phyloP scores from a whole-genome alignment of 345 rosid species.

The Carallia brachiata region DNA sequence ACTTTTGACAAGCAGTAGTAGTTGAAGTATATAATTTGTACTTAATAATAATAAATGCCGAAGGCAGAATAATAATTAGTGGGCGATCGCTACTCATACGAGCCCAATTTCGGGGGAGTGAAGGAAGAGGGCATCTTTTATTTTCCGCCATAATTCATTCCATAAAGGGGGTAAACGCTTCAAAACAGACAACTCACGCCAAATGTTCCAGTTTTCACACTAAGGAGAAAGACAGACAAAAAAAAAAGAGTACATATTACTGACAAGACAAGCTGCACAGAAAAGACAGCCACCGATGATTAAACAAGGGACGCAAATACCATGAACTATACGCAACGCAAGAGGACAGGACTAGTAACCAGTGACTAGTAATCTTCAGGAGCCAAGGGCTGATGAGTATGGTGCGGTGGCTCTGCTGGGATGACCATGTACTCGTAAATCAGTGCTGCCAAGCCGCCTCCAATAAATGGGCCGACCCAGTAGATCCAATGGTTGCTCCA shows the following conservation, averaged over 20 bases:
- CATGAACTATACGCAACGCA: not conserved
- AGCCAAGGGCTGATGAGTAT: constrained; percentile 67
- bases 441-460: constrained; percentile 47
- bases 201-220: too few species aligned
- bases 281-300: too few species aligned
- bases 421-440: constrained; percentile 58
- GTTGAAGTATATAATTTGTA: too few species aligned
- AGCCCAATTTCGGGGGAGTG: too few species aligned
- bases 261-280: too few species aligned
- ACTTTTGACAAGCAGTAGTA: too few species aligned
- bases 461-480: constrained; percentile 48
- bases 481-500: constrained; percentile 56
- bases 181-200: too few species aligned
- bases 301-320: not conserved
- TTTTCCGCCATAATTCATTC: not conserved
- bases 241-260: too few species aligned
- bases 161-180: not conserved
- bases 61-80: too few species aligned
- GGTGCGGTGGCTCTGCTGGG: constrained; percentile 40
- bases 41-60: too few species aligned
- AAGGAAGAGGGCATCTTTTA: not conserved
- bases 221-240: too few species aligned
- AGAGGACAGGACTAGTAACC: not conserved
- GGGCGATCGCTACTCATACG: too few species aligned
- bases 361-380: constrained; percentile 66